These are phyloP conservation scores for Yarrowia sp. DNA, from an alignment of 805 yeast genomes.

Conservation along the genomic window DNA sequence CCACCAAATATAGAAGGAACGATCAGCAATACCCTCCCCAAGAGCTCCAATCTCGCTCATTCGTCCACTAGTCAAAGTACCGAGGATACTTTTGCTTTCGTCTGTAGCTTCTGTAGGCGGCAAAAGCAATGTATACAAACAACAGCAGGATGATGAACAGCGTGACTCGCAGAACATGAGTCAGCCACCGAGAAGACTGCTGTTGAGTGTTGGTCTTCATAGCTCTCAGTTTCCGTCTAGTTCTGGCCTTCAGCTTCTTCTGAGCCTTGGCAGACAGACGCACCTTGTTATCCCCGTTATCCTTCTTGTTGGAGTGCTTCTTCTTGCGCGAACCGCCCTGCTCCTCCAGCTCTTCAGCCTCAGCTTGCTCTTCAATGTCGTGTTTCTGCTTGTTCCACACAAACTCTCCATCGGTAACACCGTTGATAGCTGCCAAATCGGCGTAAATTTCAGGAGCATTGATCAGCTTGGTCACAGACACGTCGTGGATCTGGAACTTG, in stretches of 20 bases:
- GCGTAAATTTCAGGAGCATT: constrained; percentile 34
- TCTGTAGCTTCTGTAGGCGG: constrained; percentile 14
- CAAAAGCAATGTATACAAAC: constrained; percentile 30
- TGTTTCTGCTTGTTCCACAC: constrained; percentile 40
- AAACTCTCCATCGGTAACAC: constrained; percentile 33
- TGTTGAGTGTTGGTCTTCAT: constrained; percentile 8
- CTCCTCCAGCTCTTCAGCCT: constrained; percentile 26
- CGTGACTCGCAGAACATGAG: constrained; percentile 4
- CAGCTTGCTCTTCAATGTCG: constrained; percentile 32
- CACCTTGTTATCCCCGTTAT: neutral
- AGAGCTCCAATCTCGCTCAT: no score
- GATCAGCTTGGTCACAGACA: neutral
- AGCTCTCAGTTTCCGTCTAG: constrained; percentile 12
- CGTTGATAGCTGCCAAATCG: constrained; percentile 20
- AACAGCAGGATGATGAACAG: constrained; percentile 30
- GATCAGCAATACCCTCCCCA: no score
- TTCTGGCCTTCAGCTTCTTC: constrained; percentile 34
- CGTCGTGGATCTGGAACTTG: constrained; percentile 3
- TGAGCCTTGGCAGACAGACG: constrained; percentile 22
- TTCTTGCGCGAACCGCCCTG: neutral
- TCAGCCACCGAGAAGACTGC: constrained; percentile 20
- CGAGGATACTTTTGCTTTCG: constrained; percentile 33
- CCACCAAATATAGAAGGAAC: no score
- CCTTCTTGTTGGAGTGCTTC: constrained; percentile 19
- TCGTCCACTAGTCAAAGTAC: constrained; percentile 1